These are phyloP conservation scores for Fistulinella cinereoalba DNA, from an alignment of 1,284 basidiomycete species.

Conservation along the genomic window DNA sequence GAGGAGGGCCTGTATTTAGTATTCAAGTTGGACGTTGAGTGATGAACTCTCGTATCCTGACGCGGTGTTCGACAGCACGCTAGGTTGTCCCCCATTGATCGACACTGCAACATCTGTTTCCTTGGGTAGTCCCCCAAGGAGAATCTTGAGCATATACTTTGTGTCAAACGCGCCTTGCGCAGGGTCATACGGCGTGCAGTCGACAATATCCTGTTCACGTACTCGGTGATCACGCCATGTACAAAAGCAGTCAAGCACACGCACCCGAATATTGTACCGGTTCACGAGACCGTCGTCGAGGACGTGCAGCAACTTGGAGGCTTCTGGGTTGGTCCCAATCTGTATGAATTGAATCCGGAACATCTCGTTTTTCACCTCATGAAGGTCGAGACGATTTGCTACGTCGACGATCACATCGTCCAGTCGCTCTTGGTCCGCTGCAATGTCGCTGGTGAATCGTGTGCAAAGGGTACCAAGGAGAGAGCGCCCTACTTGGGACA, in stretches of 20 bases:
- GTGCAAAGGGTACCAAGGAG: background rate
- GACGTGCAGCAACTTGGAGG: slow-evolving; percentile 42
- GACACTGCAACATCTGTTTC: slow-evolving; percentile 14
- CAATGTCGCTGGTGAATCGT: slow-evolving; percentile 1
- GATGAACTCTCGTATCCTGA: too few species aligned
- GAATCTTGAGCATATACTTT: slow-evolving; percentile 43
- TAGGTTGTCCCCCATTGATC: slow-evolving; percentile 5
- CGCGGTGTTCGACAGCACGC: slow-evolving; percentile 20
- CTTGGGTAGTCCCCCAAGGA: slow-evolving; percentile 41
- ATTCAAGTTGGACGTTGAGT: too few species aligned
- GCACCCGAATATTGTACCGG: slow-evolving; percentile 39
- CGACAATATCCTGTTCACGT: slow-evolving; percentile 43
- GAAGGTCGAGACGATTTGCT: slow-evolving; percentile 47
- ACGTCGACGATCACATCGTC: slow-evolving; percentile 46
- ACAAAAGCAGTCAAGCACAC: slow-evolving; percentile 3
- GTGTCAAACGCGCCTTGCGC: slow-evolving; percentile 34
- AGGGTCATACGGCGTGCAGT: slow-evolving; percentile 41
- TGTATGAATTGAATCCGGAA: slow-evolving; percentile 55
- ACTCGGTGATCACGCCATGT: slow-evolving; percentile 5
- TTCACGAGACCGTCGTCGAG: slow-evolving; percentile 45
- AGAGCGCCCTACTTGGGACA: slow-evolving; percentile 39
- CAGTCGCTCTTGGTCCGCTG: slow-evolving; percentile 48
- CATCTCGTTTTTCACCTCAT: slow-evolving; percentile 33
- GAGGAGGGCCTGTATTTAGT: too few species aligned
- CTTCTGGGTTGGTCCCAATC: slow-evolving; percentile 45